These are phyloP conservation scores for Protoeuglena noctilucae DNA, from an alignment of 139 green algal species.

Conservation along the genomic window DNA sequence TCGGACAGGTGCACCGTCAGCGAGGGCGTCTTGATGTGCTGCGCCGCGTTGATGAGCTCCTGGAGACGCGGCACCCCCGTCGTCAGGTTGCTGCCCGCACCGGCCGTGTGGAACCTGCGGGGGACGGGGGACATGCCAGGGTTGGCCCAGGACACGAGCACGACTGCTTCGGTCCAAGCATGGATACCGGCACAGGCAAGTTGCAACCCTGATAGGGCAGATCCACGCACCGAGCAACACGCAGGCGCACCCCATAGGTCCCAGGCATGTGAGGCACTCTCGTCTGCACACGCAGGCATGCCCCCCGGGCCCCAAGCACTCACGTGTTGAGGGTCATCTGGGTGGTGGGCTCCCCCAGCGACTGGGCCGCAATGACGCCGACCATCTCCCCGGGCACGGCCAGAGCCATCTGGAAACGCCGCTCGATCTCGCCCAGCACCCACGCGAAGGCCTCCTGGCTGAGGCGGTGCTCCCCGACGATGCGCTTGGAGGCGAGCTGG, in stretches of 20 bases:
- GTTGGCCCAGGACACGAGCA: too few relatives aligned
- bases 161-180: too few relatives aligned
- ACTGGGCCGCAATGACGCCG: constrained; percentile 82
- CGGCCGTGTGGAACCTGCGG: constrained; percentile 93
- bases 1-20: constrained; percentile 68
- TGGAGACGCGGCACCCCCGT: constrained; percentile 92
- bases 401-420: constrained; percentile 14
- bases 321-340: constrained; percentile 98
- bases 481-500: constrained; percentile 74
- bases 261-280: too few relatives aligned
- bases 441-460: constrained; percentile 68
- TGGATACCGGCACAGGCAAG: too few relatives aligned
- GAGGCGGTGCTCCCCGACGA: constrained; percentile 63
- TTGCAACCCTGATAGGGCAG: too few relatives aligned
- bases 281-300: neutral
- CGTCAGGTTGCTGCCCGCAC: constrained; percentile 95
- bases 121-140: too few relatives aligned
- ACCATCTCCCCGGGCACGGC: constrained; percentile 24
- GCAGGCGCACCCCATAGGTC: too few relatives aligned
- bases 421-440: constrained; percentile 79
- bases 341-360: constrained; percentile 87
- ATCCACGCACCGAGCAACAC: too few relatives aligned
- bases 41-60: constrained; percentile 99
- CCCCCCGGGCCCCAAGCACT: neutral
- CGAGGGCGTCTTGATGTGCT: constrained; percentile 96